Conservation (phyloP, 31 red algal genomes). For the Pterothamnion heteromorphum region DNA sequence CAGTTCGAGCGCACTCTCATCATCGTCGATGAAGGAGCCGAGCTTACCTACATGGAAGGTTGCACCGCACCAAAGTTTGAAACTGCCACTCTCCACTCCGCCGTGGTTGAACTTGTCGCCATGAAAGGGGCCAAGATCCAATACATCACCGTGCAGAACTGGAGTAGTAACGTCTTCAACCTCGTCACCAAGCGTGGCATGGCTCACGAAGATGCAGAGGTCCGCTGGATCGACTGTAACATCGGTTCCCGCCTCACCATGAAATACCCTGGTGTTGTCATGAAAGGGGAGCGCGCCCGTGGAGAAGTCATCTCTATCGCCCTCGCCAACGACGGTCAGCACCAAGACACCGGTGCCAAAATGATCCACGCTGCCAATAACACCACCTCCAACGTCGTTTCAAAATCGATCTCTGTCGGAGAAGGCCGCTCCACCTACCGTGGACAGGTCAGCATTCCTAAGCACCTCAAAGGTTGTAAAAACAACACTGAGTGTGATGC, state of each 20-base stretch:
- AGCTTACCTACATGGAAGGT: background rate
- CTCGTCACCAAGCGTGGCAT: background rate
- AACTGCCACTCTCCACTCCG: background rate
- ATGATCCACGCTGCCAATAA: background rate
- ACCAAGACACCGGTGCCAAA: background rate
- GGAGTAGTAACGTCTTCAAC: background rate
- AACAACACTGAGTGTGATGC: background rate
- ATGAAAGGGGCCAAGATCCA: background rate
- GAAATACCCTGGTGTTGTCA: background rate
- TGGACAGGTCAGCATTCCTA: background rate
- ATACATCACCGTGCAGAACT: background rate
- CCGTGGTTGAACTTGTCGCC: background rate
- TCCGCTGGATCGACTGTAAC: background rate
- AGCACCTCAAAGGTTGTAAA: background rate
- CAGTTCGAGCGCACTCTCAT: background rate
- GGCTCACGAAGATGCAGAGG: background rate
- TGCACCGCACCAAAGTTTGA: background rate
- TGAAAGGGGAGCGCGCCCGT: background rate
- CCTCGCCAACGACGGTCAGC: background rate
- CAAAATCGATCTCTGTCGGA: background rate
- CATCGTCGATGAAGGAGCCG: background rate
- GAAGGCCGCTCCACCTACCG: background rate
- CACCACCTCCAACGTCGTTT: background rate
- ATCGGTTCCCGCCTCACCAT: background rate
- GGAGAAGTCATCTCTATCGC: background rate